Evolutionary conservation across 768 basidiomycete genomes (phyloP).

Genomic region (Tylopilus felleus): DNA sequence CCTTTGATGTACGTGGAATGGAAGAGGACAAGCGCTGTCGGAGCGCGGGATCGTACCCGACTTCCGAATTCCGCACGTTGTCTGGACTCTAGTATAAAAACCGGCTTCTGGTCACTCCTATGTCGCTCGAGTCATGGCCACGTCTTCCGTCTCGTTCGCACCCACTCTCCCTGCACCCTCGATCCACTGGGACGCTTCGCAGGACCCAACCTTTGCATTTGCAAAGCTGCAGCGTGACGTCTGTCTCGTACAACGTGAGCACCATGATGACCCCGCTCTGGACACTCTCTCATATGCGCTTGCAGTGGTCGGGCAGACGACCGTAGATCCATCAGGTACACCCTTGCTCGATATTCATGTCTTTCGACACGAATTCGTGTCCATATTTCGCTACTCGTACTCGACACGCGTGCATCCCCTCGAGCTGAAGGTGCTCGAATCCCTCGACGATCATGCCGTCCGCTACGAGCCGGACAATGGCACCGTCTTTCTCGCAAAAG

Average conservation of each 20-base stretch:
- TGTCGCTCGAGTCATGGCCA: conserved; percentile 6
- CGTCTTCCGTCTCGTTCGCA: conserved; percentile 23
- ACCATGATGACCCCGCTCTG: neutral
- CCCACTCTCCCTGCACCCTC: conserved; percentile 10
- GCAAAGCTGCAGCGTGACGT: conserved; percentile 25
- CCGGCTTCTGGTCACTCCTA: neutral
- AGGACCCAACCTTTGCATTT: conserved; percentile 37
- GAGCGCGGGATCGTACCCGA: neutral
- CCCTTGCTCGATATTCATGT: conserved; percentile 23
- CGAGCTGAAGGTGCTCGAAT: conserved; percentile 48
- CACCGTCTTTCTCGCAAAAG: conserved; percentile 56
- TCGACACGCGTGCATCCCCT: conserved; percentile 37
- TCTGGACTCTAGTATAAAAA: neutral
- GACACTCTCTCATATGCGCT: neutral
- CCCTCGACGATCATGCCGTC: conserved; percentile 44
- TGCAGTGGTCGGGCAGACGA: conserved; percentile 18
- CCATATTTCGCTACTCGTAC: conserved; percentile 58
- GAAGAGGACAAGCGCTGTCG: neutral
- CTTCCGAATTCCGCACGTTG: neutral
- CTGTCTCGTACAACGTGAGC: conserved; percentile 31
- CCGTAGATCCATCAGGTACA: conserved; percentile 10
- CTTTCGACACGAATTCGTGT: conserved; percentile 54
- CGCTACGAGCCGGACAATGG: conserved; percentile 58
- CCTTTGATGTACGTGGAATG: no score
- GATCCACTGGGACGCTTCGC: conserved; percentile 11